Conservation (phyloP, 2,329 filamentous ascomycete genomes). For the Xylaria sp. region DNA sequence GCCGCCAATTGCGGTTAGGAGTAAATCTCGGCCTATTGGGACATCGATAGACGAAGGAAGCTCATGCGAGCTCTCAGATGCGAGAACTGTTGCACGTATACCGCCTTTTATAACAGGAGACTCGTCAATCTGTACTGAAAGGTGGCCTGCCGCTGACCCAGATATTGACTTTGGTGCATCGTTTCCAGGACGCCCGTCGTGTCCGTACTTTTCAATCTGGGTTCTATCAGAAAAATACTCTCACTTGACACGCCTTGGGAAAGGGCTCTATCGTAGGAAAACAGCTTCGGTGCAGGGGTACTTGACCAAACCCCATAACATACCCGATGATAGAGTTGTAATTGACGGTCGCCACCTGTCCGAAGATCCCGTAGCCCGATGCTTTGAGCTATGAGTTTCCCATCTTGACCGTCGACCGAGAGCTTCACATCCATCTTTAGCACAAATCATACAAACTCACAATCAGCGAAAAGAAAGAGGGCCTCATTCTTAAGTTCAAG, state of each 20-base stretch:
- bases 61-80: slow-evolving; percentile 16
- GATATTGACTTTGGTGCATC: too few species aligned
- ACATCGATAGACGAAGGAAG: slow-evolving; percentile 8
- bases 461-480: background rate
- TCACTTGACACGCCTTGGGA: too few species aligned
- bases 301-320: background rate
- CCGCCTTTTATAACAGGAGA: slow-evolving; percentile 16
- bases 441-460: background rate
- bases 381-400: slow-evolving; percentile 11
- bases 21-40: slow-evolving; percentile 15
- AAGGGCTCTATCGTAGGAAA: background rate
- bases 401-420: slow-evolving; percentile 16
- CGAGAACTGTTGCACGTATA: slow-evolving; percentile 17
- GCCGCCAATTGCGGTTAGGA: slow-evolving; percentile 17
- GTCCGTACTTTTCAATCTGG: too few species aligned
- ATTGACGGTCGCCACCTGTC: background rate
- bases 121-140: slow-evolving; percentile 16
- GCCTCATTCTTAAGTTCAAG: slow-evolving; percentile 4
- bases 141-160: too few species aligned
- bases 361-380: background rate
- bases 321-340: slow-evolving; percentile 12
- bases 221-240: too few species aligned
- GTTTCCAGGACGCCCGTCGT: too few species aligned
- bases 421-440: slow-evolving; percentile 18
- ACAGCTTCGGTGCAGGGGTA: too few species aligned